Conservation (phyloP, 495 filamentous ascomycete genomes). For the Tuber microsphaerosporum region DNA sequence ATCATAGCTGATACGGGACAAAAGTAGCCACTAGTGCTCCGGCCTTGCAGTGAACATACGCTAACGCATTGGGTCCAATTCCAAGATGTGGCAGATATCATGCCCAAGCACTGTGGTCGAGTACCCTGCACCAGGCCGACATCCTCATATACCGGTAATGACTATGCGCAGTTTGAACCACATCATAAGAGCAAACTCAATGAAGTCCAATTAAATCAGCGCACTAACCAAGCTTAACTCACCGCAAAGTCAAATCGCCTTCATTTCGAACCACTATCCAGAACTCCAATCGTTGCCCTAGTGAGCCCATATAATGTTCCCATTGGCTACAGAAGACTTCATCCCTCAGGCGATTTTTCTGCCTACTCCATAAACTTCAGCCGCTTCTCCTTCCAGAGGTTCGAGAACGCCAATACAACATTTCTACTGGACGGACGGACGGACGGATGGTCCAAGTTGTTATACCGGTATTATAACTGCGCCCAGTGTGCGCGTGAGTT, state of each 20-base stretch:
- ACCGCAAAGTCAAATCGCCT: background rate
- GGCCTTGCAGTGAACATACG: background rate
- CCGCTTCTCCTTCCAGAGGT: too few relatives aligned
- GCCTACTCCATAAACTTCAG: background rate
- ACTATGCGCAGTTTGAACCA: background rate
- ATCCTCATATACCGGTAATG: too few relatives aligned
- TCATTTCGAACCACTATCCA: background rate
- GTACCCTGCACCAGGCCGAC: too few relatives aligned
- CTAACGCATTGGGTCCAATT: background rate
- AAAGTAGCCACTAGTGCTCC: background rate
- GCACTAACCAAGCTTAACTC: background rate
- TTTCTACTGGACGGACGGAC: too few relatives aligned
- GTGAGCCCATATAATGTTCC: background rate
- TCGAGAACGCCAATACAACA: too few relatives aligned
- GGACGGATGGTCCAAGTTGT: background rate
- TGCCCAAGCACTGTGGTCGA: background rate
- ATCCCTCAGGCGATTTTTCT: background rate
- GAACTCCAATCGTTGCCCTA: background rate
- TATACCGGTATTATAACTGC: background rate
- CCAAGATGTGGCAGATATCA: too few relatives aligned
- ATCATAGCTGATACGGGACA: background rate
- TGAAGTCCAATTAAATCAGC: slow-evolving; percentile 5
- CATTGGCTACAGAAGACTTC: background rate
- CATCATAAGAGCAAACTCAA: background rate
- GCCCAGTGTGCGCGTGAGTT: background rate